These are phyloP conservation scores for Yamadazyma sp. DNA, from an alignment of 1,139 yeast species.

Conservation along the genomic window DNA sequence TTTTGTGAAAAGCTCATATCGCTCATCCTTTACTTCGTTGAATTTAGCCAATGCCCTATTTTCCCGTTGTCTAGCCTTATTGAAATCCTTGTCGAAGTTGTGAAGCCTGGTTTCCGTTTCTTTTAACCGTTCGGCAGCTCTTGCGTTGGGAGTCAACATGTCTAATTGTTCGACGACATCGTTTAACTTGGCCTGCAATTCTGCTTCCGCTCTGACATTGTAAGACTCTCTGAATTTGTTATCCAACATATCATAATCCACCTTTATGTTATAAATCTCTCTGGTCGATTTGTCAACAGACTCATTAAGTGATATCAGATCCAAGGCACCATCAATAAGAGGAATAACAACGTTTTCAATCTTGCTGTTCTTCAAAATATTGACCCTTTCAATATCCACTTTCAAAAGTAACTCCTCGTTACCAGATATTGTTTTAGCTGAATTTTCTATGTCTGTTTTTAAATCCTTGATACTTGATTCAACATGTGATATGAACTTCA, in stretches of 20 bases:
- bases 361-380: constrained; percentile 70
- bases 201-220: constrained; percentile 42
- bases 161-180: constrained; percentile 49
- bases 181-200: constrained; percentile 41
- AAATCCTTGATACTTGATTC: constrained; percentile 37
- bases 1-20: constrained; percentile 62
- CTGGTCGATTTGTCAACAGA: constrained; percentile 39
- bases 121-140: constrained; percentile 73
- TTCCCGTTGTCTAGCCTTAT: constrained; percentile 61
- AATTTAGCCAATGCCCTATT: constrained; percentile 56
- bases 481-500: constrained; percentile 24
- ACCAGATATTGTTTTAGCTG: constrained; percentile 34
- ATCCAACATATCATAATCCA: constrained; percentile 58
- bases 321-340: constrained; percentile 54
- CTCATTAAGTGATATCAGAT: constrained; percentile 50
- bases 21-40: constrained; percentile 55
- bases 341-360: constrained; percentile 72
- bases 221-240: constrained; percentile 41
- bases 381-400: constrained; percentile 56
- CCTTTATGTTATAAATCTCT: constrained; percentile 45
- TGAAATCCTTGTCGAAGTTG: constrained; percentile 66
- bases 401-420: constrained; percentile 58
- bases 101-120: constrained; percentile 66
- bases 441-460: constrained; percentile 26
- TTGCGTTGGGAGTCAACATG: constrained; percentile 71